phyloP scores from a whole-genome alignment of 495 filamentous ascomycete genomes.

The Neurospora sp. region DNA sequence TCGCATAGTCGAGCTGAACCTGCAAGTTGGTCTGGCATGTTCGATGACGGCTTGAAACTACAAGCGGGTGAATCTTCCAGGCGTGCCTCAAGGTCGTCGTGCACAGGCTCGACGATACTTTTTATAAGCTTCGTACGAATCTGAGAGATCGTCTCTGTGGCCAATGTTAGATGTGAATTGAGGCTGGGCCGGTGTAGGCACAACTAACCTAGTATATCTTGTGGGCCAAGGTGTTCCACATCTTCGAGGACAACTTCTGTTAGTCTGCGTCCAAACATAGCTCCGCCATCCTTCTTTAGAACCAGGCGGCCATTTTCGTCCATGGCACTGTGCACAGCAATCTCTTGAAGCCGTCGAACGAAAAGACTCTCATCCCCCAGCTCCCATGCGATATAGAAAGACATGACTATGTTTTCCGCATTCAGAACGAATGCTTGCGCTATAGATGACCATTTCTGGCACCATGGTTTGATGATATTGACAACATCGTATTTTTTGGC shows the following conservation, averaged over 20 bases:
- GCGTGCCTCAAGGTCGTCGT: not conserved
- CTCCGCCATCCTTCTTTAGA: not conserved
- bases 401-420: not conserved
- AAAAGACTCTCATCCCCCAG: not conserved
- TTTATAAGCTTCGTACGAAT: not conserved
- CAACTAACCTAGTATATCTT: not conserved
- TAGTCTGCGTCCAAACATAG: no score
- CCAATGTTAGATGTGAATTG: not conserved
- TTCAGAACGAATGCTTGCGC: not conserved
- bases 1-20: not conserved
- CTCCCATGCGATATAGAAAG: not conserved
- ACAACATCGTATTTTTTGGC: slow-evolving; percentile 21
- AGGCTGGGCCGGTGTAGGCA: no score
- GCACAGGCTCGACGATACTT: not conserved
- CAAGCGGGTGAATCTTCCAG: not conserved
- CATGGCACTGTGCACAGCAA: not conserved
- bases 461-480: slow-evolving; percentile 17
- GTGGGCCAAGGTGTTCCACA: not conserved
- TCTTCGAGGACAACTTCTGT: not conserved
- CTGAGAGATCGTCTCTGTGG: not conserved
- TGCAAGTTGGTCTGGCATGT: not conserved
- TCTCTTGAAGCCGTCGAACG: not conserved
- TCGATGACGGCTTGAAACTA: not conserved
- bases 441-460: slow-evolving; percentile 10
- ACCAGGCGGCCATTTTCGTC: not conserved